Conservation (phyloP, 2,329 filamentous ascomycete species). For the Stemphylium vesicarium region DNA sequence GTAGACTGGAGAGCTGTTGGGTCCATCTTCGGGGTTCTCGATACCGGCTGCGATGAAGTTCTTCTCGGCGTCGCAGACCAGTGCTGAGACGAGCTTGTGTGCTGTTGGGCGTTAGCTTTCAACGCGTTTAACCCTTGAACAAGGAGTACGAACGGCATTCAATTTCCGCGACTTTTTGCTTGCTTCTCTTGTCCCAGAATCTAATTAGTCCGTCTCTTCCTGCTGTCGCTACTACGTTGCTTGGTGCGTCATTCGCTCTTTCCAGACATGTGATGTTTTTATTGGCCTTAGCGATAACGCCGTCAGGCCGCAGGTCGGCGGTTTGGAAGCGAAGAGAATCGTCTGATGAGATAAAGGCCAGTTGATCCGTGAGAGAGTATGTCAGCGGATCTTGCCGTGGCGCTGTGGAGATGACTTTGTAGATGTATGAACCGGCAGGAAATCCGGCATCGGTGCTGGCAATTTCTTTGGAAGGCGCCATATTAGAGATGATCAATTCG, state of each 20-base stretch:
- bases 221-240: constrained; percentile 68
- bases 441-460: constrained; percentile 34
- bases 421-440: constrained; percentile 48
- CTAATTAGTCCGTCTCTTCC: constrained; percentile 73
- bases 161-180: constrained; percentile 52
- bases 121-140: too few relatives aligned
- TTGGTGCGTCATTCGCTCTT: constrained; percentile 58
- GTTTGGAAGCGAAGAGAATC: constrained; percentile 70
- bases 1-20: constrained; percentile 47
- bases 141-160: constrained; percentile 39
- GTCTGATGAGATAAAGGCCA: constrained; percentile 73
- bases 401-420: constrained; percentile 45
- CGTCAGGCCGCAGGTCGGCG: constrained; percentile 60
- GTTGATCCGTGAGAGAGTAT: constrained; percentile 41
- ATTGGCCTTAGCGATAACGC: constrained; percentile 60
- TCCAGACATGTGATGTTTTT: constrained; percentile 69
- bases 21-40: constrained; percentile 65
- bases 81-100: constrained; percentile 64
- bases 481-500: neutral
- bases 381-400: constrained; percentile 40
- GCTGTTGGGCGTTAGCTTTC: constrained; percentile 47
- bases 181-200: constrained; percentile 69
- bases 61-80: constrained; percentile 64
- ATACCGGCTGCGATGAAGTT: constrained; percentile 74
- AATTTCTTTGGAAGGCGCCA: constrained; percentile 29